phyloP scores from a whole-genome alignment of 139 green algal species.

The Pseudopediastrum boryanum region DNA sequence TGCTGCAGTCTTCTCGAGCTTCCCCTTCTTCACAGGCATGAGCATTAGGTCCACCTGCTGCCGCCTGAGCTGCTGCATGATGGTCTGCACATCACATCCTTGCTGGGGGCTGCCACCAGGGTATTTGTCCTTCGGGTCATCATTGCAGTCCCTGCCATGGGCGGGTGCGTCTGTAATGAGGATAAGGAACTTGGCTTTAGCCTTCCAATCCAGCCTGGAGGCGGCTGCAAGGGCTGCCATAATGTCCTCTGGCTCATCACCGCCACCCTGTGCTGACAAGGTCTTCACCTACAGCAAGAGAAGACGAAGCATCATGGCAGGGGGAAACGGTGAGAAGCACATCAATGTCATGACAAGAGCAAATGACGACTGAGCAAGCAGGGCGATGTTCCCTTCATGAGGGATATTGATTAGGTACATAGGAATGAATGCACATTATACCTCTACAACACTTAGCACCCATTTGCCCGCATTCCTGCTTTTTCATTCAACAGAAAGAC shows the following conservation, averaged over 20 bases:
- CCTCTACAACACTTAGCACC: no score
- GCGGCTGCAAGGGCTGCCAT: conserved; percentile 38
- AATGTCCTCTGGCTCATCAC: conserved; percentile 50
- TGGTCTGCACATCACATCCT: not conserved
- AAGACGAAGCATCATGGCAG: no score
- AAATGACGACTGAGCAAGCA: no score
- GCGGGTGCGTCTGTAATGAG: conserved; percentile 48
- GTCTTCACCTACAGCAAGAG: not conserved
- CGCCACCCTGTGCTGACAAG: conserved; percentile 33
- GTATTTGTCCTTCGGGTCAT: conserved; percentile 15
- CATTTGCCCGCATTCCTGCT: no score
- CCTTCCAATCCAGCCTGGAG: conserved; percentile 35
- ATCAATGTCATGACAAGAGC: no score
- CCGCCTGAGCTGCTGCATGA: conserved; percentile 28
- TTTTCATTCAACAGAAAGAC: no score
- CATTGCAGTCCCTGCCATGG: conserved; percentile 39
- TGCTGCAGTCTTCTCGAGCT: conserved; percentile 24
- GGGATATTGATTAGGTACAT: no score
- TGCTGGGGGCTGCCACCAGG: not conserved
- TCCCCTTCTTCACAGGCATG: conserved; percentile 31
- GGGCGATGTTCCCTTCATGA: no score
- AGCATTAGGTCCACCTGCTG: conserved; percentile 40
- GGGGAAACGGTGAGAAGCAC: no score
- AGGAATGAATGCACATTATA: no score
- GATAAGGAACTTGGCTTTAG: conserved; percentile 44